Evolutionary conservation across 139 green algal species (phyloP).

Genomic region (Chlorella vulgaris): DNA sequence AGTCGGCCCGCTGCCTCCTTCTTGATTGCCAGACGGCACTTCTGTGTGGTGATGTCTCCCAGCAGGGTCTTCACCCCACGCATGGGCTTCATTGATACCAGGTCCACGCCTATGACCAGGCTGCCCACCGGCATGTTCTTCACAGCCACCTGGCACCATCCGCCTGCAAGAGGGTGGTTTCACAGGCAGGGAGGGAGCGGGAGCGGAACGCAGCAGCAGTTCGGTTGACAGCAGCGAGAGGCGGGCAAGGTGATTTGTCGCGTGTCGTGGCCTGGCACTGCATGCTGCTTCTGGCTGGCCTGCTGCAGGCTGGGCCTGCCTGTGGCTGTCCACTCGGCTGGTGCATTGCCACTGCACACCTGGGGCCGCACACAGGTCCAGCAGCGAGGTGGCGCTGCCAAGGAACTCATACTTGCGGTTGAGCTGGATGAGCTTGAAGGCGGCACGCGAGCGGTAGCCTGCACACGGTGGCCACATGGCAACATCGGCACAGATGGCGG

Average conservation of each 20-base stretch:
- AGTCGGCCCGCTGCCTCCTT: conserved; percentile 73
- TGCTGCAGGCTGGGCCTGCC: too few species aligned
- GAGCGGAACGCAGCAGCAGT: background rate
- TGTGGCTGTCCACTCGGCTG: too few species aligned
- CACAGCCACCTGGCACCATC: conserved; percentile 91
- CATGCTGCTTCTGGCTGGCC: too few species aligned
- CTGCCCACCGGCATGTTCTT: conserved; percentile 93
- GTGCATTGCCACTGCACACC: conserved; percentile 52
- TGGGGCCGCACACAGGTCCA: conserved; percentile 98
- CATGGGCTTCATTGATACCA: conserved; percentile 93
- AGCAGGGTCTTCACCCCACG: conserved; percentile 85
- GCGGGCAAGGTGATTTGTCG: too few species aligned
- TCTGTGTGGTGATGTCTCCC: conserved; percentile 94
- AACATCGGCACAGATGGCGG: background rate
- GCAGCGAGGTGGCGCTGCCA: conserved; percentile 65
- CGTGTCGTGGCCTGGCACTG: too few species aligned
- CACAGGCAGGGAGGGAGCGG: background rate
- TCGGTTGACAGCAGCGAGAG: background rate
- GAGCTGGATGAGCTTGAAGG: conserved; percentile 99
- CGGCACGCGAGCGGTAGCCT: conserved; percentile 95
- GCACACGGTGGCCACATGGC: background rate
- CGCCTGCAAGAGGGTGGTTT: conserved; percentile 61
- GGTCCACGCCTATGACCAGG: conserved; percentile 95
- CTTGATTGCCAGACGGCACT: conserved; percentile 71
- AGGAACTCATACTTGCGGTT: conserved; percentile 98